phyloP scores from a whole-genome alignment of 306 rosid genomes.

The Medicago arabica region DNA sequence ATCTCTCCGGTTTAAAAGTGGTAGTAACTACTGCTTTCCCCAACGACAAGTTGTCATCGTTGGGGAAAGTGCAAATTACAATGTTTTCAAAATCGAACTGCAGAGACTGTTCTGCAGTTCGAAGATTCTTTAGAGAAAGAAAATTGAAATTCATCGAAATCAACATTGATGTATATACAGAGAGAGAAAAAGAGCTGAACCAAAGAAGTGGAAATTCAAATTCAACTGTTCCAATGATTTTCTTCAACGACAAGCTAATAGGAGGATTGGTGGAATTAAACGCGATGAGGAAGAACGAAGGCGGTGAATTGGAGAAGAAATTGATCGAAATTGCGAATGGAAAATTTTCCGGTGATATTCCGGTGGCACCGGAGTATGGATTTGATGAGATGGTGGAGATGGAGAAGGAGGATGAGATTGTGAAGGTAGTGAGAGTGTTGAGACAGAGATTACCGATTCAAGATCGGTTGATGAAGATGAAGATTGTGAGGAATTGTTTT shows the following conservation, averaged over 20 bases:
- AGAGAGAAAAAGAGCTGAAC: slow-evolving; percentile 66
- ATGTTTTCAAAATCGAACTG: slow-evolving; percentile 87
- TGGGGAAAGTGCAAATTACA: slow-evolving; percentile 56
- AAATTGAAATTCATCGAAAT: slow-evolving; percentile 76
- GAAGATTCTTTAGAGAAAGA: slow-evolving; percentile 63
- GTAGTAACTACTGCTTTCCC: slow-evolving; percentile 39
- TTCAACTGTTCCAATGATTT: slow-evolving; percentile 75
- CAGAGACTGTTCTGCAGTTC: slow-evolving; percentile 80
- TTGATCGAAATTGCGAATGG: slow-evolving; percentile 44
- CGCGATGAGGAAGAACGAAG: slow-evolving; percentile 70
- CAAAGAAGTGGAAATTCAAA: slow-evolving; percentile 60
- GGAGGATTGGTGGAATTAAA: slow-evolving; percentile 90
- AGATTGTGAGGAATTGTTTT: slow-evolving; percentile 81
- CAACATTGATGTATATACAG: slow-evolving; percentile 75
- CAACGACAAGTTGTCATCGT: slow-evolving; percentile 35
- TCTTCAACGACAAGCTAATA: slow-evolving; percentile 78
- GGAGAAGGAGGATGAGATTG: slow-evolving; percentile 55
- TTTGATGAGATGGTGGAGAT: slow-evolving; percentile 53
- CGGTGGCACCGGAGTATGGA: slow-evolving; percentile 80
- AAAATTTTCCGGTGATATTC: slow-evolving; percentile 68
- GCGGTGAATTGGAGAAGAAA: slow-evolving; percentile 57
- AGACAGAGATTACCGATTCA: slow-evolving; percentile 86
- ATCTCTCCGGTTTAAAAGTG: slow-evolving; percentile 74
- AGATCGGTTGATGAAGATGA: slow-evolving; percentile 85
- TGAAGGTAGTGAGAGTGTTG: slow-evolving; percentile 61